Base-by-base conservation (phyloP, 768 basidiomycete species). In the Amanita pallidorosea region DNA sequence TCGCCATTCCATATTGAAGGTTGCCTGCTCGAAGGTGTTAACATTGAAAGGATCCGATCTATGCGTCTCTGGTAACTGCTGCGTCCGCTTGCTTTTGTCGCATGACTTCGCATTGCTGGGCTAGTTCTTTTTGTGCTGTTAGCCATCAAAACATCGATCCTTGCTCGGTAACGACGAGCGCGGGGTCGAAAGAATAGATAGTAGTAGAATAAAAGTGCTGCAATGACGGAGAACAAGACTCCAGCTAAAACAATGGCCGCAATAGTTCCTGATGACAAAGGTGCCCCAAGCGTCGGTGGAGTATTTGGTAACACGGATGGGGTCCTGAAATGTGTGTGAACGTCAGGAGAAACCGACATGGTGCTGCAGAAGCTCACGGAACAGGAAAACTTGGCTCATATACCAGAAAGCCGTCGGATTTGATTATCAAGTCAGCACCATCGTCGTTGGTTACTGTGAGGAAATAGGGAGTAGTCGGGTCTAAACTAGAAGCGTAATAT, bases 191-290 rank as follows among this genome's bases (percentile, higher is more conserved):
- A 67, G 47, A 76, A 61, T 45, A 71, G 66, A 52, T 72, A 67
- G 55, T 67, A 76, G 54, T 73, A 71, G 2, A 79, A 58, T 12
- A 63, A 33, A 25, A 68, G 62, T 43, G 66, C 65, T 7, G 74
- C 52, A 4, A 80, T 53, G 25, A 82, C 48, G 57, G 79, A 67
- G 23, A 73, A 70, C 7, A 87, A 65, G 17, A 79, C 61, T 18
- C 73, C 71, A 2, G 77, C 82, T 2, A 88, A 68, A 8, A 72
- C 73, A 27, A 85, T 67, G 0, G 83, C 85, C 17, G 83, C 84
- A 49, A 85, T 78, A 2, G 83, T 80, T 38, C 85, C 83, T 53
- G 66, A 66, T 1, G 70, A 64, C 45, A 51, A 52, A 31, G 45
- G 47, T 29, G 51, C 45, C 34, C 51, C 52, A 3, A 47, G 56